Evolutionary conservation across 352 stramenopile genomes (phyloP).

Genomic region (Globisporangium acanthophoron): DNA sequence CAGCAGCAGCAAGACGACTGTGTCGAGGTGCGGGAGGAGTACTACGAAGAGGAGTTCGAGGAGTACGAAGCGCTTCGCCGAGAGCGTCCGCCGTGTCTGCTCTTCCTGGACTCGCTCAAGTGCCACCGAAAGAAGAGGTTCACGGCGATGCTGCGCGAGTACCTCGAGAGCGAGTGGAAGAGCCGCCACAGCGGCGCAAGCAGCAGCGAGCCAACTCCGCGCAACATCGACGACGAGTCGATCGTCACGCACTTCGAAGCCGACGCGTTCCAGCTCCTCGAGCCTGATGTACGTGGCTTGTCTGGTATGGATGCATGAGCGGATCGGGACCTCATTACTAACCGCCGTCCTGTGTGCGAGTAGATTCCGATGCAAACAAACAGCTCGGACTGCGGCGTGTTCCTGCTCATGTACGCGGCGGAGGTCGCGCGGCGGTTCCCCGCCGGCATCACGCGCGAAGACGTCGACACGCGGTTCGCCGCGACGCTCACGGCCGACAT

Average conservation of each 20-base stretch:
- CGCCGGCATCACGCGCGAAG: slow-evolving; percentile 39
- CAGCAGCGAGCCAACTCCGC: slow-evolving; percentile 4
- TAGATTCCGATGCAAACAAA: slow-evolving; percentile 92
- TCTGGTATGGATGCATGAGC: too few relatives aligned
- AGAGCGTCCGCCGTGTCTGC: slow-evolving; percentile 64
- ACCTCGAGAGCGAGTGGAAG: slow-evolving; percentile 83
- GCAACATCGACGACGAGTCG: slow-evolving; percentile 9
- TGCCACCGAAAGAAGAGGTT: slow-evolving; percentile 91
- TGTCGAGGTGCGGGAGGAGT: slow-evolving; percentile 14
- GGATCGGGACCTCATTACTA: background rate
- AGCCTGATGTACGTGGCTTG: slow-evolving; percentile 58
- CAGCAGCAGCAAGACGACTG: slow-evolving; percentile 4
- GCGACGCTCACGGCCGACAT: slow-evolving; percentile 45
- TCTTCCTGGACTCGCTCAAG: slow-evolving; percentile 95
- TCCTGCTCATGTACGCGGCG: slow-evolving; percentile 73
- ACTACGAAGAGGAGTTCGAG: slow-evolving; percentile 43
- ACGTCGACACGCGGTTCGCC: slow-evolving; percentile 40
- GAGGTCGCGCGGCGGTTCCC: slow-evolving; percentile 62
- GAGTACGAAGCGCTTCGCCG: slow-evolving; percentile 28
- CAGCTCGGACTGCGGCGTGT: slow-evolving; percentile 90
- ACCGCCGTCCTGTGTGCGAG: background rate
- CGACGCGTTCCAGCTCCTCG: slow-evolving; percentile 51
- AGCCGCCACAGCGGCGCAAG: slow-evolving; percentile 8
- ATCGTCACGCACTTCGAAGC: slow-evolving; percentile 41
- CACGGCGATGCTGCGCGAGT: slow-evolving; percentile 72